Evolutionary conservation across 2,329 filamentous ascomycete species (phyloP).

Genomic region (Colletotrichum higginsianum): DNA sequence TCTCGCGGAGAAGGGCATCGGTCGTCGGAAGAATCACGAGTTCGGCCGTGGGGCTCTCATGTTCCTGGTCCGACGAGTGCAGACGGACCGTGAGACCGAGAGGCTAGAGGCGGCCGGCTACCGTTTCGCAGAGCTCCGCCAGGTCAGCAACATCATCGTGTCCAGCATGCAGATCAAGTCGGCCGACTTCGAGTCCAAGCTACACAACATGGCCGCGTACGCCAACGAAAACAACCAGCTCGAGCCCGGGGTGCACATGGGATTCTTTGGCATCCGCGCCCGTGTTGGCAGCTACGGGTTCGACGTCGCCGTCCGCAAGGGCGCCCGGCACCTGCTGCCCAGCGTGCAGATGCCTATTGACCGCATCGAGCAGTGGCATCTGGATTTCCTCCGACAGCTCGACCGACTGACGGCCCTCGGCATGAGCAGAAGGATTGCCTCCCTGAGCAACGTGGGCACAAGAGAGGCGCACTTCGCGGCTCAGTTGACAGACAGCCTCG

Average conservation of each 20-base stretch:
- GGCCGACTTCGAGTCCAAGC: constrained; percentile 70
- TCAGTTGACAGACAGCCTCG: constrained; percentile 60
- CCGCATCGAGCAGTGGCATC: constrained; percentile 68
- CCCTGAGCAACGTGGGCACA: constrained; percentile 54
- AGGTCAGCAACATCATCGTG: constrained; percentile 78
- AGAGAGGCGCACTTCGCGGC: constrained; percentile 61
- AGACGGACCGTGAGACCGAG: constrained; percentile 70
- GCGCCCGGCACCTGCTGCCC: constrained; percentile 72
- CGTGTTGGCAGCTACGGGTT: constrained; percentile 69
- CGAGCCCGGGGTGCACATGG: constrained; percentile 69
- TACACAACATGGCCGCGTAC: constrained; percentile 76
- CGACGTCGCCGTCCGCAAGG: constrained; percentile 73
- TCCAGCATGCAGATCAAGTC: constrained; percentile 81
- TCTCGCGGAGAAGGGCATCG: constrained; percentile 59
- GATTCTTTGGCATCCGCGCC: constrained; percentile 71
- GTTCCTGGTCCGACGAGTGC: constrained; percentile 80
- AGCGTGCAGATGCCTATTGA: constrained; percentile 68
- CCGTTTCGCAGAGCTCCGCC: constrained; percentile 80
- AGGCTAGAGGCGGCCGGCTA: constrained; percentile 80
- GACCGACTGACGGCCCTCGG: constrained; percentile 59
- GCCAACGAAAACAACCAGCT: constrained; percentile 62
- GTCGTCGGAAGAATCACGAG: constrained; percentile 48
- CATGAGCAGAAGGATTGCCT: constrained; percentile 56
- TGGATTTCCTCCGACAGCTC: constrained; percentile 67
- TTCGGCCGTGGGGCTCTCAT: constrained; percentile 84